These are phyloP conservation scores for Sphagnum contortum DNA, from an alignment of 225 moss, liverwort and hornwort genomes.

Conservation along the genomic window DNA sequence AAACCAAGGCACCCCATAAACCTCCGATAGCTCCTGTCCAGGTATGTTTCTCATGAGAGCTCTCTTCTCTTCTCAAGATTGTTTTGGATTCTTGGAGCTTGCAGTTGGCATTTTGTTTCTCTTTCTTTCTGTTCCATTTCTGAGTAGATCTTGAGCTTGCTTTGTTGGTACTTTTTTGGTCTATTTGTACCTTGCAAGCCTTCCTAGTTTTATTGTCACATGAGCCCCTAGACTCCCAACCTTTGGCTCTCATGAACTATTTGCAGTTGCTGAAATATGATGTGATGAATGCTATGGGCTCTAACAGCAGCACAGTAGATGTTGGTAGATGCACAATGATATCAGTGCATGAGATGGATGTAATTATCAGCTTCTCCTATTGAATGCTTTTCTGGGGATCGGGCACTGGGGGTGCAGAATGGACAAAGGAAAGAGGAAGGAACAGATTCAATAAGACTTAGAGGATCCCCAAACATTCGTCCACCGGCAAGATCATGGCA, in stretches of 20 bases:
- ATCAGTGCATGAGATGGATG: background rate
- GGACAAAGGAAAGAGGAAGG: constrained; percentile 24
- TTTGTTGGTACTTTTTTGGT: background rate
- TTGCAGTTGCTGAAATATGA: background rate
- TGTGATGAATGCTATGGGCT: background rate
- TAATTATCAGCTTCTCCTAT: background rate
- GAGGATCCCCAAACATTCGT: constrained; percentile 21
- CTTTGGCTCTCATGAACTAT: background rate
- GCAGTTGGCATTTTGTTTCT: background rate
- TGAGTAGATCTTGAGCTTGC: no score
- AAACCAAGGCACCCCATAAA: constrained; percentile 16
- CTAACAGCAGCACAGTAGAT: background rate
- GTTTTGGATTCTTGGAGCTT: background rate
- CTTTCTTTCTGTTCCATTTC: background rate
- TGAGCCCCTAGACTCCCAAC: no score
- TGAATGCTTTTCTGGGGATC: background rate
- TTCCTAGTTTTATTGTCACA: no score
- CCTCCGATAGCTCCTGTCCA: constrained; percentile 22
- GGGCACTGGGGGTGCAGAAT: constrained; percentile 12
- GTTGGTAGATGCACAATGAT: background rate
- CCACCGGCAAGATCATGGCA: constrained; percentile 22
- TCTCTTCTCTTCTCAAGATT: no score
- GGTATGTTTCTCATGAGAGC: constrained; percentile 8
- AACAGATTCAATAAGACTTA: constrained; percentile 11
- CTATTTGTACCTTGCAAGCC: no score